Percentiles rank a stretch among this genome's conserved stretches.
These are phyloP conservation scores for Candida sakaeoensis DNA, from an alignment of 805 yeast species.

Conservation along the genomic window DNA sequence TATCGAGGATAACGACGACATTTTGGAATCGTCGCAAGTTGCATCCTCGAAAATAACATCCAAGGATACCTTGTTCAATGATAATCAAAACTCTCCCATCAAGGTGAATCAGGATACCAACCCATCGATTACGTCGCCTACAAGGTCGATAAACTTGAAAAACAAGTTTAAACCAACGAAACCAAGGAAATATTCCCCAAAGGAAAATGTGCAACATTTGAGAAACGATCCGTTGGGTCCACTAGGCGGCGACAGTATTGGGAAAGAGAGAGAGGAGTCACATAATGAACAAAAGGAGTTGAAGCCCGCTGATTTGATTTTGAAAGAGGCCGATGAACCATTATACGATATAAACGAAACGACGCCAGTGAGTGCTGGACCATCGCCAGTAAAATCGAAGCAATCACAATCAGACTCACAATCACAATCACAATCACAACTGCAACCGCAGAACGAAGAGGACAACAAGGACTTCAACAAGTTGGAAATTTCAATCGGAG, in stretches of 20 bases:
- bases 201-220: slow-evolving; percentile 28
- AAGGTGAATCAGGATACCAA: slow-evolving; percentile 14
- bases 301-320: slow-evolving; percentile 26
- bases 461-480: slow-evolving; percentile 19
- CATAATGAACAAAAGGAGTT: slow-evolving; percentile 16
- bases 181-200: slow-evolving; percentile 26
- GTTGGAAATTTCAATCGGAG: slow-evolving; percentile 74
- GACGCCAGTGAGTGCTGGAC: background rate
- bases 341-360: slow-evolving; percentile 39
- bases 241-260: slow-evolving; percentile 15
- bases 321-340: slow-evolving; percentile 51
- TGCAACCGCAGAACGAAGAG: too few species aligned
- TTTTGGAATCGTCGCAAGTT: slow-evolving; percentile 32
- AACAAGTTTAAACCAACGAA: slow-evolving; percentile 31
- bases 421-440: too few species aligned
- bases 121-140: slow-evolving; percentile 12
- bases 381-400: background rate
- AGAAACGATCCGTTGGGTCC: slow-evolving; percentile 24
- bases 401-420: too few species aligned
- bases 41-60: slow-evolving; percentile 16
- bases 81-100: slow-evolving; percentile 26
- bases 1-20: slow-evolving; percentile 21
- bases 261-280: slow-evolving; percentile 12
- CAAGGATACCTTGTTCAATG: slow-evolving; percentile 31
- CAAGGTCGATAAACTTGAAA: slow-evolving; percentile 24